Evolutionary conservation across 179 eudicot genomes (phyloP).

Genomic region (Heliamphora pulchella): DNA sequence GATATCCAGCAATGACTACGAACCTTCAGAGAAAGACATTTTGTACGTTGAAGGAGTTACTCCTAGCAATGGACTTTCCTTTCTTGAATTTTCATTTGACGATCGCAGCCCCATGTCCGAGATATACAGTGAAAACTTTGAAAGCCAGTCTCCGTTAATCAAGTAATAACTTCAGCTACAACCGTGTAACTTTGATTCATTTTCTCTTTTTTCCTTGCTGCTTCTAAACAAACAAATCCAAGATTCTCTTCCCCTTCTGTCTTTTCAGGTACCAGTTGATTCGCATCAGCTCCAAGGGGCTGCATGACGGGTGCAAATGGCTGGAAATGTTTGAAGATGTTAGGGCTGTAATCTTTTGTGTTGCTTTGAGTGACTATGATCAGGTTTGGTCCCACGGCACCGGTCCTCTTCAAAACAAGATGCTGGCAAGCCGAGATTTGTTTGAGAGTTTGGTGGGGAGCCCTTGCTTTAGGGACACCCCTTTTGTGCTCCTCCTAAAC

Average conservation of each 20-base stretch:
- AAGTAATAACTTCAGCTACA: slow-evolving; percentile 32
- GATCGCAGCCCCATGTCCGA: slow-evolving; percentile 95
- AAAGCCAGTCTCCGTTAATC: slow-evolving; percentile 51
- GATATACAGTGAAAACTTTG: slow-evolving; percentile 64
- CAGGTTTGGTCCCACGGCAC: slow-evolving; percentile 47
- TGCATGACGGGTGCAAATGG: slow-evolving; percentile 96
- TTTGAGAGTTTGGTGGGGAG: slow-evolving; percentile 66
- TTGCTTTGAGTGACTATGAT: slow-evolving; percentile 80
- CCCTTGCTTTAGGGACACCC: slow-evolving; percentile 78
- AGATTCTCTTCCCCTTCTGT: background rate
- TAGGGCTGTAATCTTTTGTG: slow-evolving; percentile 71
- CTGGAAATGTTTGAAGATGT: slow-evolving; percentile 99
- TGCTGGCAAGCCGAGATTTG: slow-evolving; percentile 72
- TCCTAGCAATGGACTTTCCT: slow-evolving; percentile 81
- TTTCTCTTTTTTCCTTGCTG: no score
- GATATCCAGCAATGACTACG: slow-evolving; percentile 89
- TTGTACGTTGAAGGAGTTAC: slow-evolving; percentile 91
- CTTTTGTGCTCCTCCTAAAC: slow-evolving; percentile 70
- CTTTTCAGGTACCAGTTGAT: slow-evolving; percentile 71
- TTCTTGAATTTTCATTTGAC: slow-evolving; percentile 85
- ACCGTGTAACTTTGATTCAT: background rate
- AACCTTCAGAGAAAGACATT: slow-evolving; percentile 86
- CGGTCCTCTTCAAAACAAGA: slow-evolving; percentile 58
- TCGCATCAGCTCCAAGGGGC: slow-evolving; percentile 75
- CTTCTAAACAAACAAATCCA: no score